phyloP scores from a whole-genome alignment of 768 basidiomycete species.

The Suillus bovinus region DNA sequence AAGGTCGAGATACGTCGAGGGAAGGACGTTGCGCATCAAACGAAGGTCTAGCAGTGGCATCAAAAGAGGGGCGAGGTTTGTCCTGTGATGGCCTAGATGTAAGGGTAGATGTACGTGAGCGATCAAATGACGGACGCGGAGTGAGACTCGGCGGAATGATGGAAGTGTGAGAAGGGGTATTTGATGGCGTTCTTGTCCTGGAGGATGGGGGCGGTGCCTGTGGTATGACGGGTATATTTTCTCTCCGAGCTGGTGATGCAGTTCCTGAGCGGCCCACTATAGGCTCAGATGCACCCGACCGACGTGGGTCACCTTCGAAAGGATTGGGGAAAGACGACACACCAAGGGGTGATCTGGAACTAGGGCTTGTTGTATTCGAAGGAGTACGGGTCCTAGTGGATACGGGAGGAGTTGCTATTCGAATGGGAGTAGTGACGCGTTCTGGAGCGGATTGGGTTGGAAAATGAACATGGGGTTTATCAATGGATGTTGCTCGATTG shows the following conservation, averaged over 20 bases:
- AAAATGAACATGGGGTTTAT: slow-evolving; percentile 7
- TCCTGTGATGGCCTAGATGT: slow-evolving; percentile 19
- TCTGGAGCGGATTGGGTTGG: slow-evolving; percentile 15
- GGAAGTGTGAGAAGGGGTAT: not conserved
- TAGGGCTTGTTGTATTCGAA: slow-evolving; percentile 16
- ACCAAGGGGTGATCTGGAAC: slow-evolving; percentile 14
- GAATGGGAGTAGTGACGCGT: slow-evolving; percentile 18
- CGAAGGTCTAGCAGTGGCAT: slow-evolving; percentile 1
- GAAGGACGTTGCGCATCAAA: slow-evolving; percentile 14
- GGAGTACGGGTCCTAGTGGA: slow-evolving; percentile 22
- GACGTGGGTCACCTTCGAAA: slow-evolving; percentile 14
- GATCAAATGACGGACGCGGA: slow-evolving; percentile 21
- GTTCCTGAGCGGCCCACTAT: slow-evolving; percentile 17
- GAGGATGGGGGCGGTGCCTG: slow-evolving; percentile 13
- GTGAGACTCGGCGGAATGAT: slow-evolving; percentile 16
- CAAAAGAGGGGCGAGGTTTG: slow-evolving; percentile 11
- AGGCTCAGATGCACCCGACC: not conserved
- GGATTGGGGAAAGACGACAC: slow-evolving; percentile 13
- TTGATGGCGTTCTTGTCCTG: slow-evolving; percentile 5
- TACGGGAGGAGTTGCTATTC: slow-evolving; percentile 17
- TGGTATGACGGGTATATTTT: slow-evolving; percentile 8
- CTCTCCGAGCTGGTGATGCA: slow-evolving; percentile 18
- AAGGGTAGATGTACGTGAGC: slow-evolving; percentile 15
- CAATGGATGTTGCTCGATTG: slow-evolving; percentile 10
- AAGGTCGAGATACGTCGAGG: slow-evolving; percentile 13